A percentile compares a stretch with the other conserved stretches of the same genome.
Conservation (phyloP, 768 basidiomycete genomes). For the Rhodotorula diobovata region DNA sequence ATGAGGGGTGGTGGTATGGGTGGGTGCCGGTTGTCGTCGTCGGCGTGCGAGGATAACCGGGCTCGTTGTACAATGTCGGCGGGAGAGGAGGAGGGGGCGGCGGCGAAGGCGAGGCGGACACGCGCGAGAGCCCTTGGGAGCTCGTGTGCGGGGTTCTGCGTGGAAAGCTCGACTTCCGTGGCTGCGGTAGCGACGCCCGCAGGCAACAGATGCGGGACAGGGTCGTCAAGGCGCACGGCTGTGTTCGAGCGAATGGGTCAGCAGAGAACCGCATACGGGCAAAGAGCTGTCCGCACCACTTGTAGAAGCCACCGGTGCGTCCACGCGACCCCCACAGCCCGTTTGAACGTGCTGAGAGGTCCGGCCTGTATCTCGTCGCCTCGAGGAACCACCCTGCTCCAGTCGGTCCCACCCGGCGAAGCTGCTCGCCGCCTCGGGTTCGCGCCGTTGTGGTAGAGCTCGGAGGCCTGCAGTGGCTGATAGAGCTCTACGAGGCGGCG, state of each 20-base stretch:
- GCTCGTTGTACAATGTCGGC: slow-evolving; percentile 2
- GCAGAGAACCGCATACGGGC: neutral
- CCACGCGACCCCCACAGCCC: accelerated
- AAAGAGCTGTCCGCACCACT: slow-evolving; percentile 6
- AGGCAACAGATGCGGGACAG: neutral
- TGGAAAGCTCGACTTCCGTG: neutral
- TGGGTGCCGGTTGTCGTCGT: neutral
- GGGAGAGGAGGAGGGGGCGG: neutral
- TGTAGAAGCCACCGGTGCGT: slow-evolving; percentile 11
- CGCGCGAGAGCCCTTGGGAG: neutral
- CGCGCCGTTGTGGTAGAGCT: neutral
- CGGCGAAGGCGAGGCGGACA: neutral
- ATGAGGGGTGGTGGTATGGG: slow-evolving; percentile 24
- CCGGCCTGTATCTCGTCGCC: neutral
- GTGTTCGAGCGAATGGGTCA: neutral
- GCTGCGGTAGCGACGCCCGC: neutral
- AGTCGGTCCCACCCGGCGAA: neutral
- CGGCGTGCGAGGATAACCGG: neutral
- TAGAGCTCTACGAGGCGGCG: neutral
- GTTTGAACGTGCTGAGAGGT: neutral
- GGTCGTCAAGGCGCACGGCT: slow-evolving; percentile 24
- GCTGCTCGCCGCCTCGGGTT: neutral
- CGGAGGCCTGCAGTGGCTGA: neutral
- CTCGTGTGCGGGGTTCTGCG: neutral
- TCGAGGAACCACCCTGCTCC: neutral